Evolutionary conservation across 495 filamentous ascomycete genomes (phyloP).

Genomic region (Penicillium dipodomyicola): DNA sequence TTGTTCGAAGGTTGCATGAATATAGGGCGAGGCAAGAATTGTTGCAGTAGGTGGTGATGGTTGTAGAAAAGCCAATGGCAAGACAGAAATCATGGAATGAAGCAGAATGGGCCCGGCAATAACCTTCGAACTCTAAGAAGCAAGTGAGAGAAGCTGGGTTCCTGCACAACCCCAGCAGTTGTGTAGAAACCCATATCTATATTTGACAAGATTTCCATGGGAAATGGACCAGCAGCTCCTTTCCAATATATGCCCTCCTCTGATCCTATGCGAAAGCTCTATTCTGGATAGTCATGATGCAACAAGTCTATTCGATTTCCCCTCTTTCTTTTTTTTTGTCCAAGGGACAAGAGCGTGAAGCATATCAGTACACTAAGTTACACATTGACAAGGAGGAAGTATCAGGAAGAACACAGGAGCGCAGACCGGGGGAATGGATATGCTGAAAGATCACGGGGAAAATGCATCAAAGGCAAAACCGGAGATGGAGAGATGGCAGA

Average conservation of each 20-base stretch:
- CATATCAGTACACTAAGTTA: slow-evolving; percentile 41
- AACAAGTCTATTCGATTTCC: slow-evolving; percentile 31
- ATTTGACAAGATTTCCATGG: too few relatives aligned
- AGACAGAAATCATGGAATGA: too few relatives aligned
- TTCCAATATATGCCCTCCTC: too few relatives aligned
- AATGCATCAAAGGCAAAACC: slow-evolving; percentile 15
- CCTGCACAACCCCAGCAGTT: too few relatives aligned
- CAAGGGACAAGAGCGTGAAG: slow-evolving; percentile 16
- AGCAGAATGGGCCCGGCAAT: too few relatives aligned
- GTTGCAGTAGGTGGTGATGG: too few relatives aligned
- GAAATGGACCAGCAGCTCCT: too few relatives aligned
- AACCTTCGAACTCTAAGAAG: too few relatives aligned
- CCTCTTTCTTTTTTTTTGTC: slow-evolving; percentile 14
- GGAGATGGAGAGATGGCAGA: slow-evolving; percentile 22
- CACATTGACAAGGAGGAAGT: slow-evolving; percentile 17
- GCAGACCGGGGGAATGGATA: slow-evolving; percentile 31
- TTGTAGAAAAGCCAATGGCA: too few relatives aligned
- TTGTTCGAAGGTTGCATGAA: slow-evolving; percentile 11
- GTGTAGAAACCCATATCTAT: too few relatives aligned
- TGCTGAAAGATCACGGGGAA: slow-evolving; percentile 28
- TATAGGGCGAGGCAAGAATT: slow-evolving; percentile 14
- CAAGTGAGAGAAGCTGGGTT: too few relatives aligned
- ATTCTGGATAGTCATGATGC: slow-evolving; percentile 15
- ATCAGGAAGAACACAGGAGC: slow-evolving; percentile 21
- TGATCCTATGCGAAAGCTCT: neutral